Percentiles rank a stretch among this genome's conserved stretches.
phyloP scores from a whole-genome alignment of 1,139 yeast species.

The Insectozyma bohioensis region DNA sequence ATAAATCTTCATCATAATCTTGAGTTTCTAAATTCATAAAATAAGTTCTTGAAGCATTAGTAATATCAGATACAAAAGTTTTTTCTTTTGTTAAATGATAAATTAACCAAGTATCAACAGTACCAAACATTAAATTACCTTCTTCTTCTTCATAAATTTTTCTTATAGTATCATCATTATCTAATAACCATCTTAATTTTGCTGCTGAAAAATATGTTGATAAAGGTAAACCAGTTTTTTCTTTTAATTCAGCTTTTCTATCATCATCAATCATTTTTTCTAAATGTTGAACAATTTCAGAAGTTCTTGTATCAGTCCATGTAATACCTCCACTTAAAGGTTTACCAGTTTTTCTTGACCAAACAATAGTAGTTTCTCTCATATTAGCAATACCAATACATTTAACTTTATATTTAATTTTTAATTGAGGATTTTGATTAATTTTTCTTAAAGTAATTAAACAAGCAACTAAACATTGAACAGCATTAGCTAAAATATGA shows the following conservation, averaged over 20 bases:
- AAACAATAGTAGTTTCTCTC: constrained; percentile 92
- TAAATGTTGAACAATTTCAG: constrained; percentile 68
- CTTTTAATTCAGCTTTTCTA: constrained; percentile 55
- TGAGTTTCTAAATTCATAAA: constrained; percentile 80
- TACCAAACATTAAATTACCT: constrained; percentile 80
- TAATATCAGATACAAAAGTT: constrained; percentile 78
- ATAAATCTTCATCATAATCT: constrained; percentile 73
- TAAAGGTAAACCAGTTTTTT: constrained; percentile 80
- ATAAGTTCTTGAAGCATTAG: constrained; percentile 91
- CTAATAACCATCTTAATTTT: constrained; percentile 86
- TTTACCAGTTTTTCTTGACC: constrained; percentile 82
- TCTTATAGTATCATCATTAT: constrained; percentile 69
- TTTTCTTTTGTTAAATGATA: constrained; percentile 78
- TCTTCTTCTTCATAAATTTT: constrained; percentile 75
- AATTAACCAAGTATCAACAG: constrained; percentile 92
- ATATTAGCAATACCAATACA: constrained; percentile 89
- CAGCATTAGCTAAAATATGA: constrained; percentile 80
- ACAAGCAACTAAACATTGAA: constrained; percentile 70
- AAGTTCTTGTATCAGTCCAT: constrained; percentile 93
- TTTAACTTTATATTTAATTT: constrained; percentile 54
- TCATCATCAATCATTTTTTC: constrained; percentile 60
- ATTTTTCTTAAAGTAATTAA: constrained; percentile 55
- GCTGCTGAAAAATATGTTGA: constrained; percentile 93
- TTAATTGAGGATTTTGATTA: constrained; percentile 52
- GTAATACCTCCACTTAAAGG: constrained; percentile 89